Evolutionary conservation across 495 filamentous ascomycete genomes (phyloP), one percentile per base, ranked within the genome.

Genomic region (Clohesyomyces aquaticus): DNA sequence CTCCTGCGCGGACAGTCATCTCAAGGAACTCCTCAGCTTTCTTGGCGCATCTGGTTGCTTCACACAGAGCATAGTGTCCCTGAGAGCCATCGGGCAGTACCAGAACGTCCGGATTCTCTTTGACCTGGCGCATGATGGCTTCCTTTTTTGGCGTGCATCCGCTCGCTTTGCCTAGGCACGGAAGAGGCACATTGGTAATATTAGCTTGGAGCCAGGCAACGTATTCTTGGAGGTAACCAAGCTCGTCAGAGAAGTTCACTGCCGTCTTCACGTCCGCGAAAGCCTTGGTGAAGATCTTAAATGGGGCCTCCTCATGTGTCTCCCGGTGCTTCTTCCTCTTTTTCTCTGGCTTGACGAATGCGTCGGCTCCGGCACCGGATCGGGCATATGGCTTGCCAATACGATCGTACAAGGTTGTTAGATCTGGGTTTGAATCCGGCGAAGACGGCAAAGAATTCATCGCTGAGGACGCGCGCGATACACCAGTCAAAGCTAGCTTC

Each of bases 181-280:
- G 41, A 19, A 61, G 21, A 1, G 52, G 28, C 11, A 25, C 25
- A 4, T 35, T 21, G 1, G 48, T 38, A 25, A 18, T 49, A 10
- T 66, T 55, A 12, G 18, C n/a, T 2, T 16, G 14, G 19, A n/a
- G 23, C 56, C 38, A 56, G 9, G 23, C 56, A 0, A 61, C 22
- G 21, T 61, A 57, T 2, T 46, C 2, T 12, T 55, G 25, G 0
- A 66, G 14, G 22, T 66, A 61, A 2, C 26, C 50, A 21, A 21
- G 38, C 28, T 66, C 63, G 4, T 61, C 25, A 8, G 56, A 32
- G 28, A 66, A 66, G 56, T 66, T 66, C 25, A 66, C 57, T 23
- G 41, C 22, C 6, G 43, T 50, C 8, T 52, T 49, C 3, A 57
- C n/a, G 9, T 41, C 45, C 3, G 2, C 6, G 29, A 55, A 66